Conservation (phyloP, 139 green algal genomes). For the Chlamydomonas sp. region DNA sequence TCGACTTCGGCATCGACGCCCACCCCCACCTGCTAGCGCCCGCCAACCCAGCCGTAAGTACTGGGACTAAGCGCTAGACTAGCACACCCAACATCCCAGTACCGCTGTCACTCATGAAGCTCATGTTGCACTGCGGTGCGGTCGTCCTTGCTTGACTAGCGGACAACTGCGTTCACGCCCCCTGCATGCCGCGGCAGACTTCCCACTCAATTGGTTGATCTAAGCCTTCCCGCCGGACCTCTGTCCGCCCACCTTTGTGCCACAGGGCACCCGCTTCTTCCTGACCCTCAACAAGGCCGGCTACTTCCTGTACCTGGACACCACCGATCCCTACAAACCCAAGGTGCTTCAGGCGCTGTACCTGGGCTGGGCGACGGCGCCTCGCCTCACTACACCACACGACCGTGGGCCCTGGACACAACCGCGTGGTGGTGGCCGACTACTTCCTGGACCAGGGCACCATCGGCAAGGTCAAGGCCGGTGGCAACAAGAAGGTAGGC, state of each 20-base stretch:
- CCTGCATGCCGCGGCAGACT: too few species aligned
- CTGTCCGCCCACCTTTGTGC: too few species aligned
- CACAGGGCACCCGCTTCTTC: conserved; percentile 8
- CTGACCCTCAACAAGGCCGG: not conserved
- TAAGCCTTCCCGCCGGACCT: too few species aligned
- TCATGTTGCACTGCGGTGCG: too few species aligned
- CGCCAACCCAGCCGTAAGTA: not conserved
- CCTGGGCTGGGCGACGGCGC: not conserved
- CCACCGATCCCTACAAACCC: not conserved
- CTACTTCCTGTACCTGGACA: conserved; percentile 6
- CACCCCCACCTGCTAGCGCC: conserved; percentile 17
- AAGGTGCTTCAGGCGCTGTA: not conserved
- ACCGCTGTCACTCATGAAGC: too few species aligned
- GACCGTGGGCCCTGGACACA: not conserved
- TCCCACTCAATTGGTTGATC: too few species aligned
- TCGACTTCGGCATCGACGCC: conserved; percentile 8
- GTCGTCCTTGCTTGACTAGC: too few species aligned
- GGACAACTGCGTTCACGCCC: too few species aligned
- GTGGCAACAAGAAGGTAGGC: not conserved
- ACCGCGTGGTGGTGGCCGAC: not conserved
- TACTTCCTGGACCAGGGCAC: not conserved
- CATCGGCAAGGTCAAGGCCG: not conserved
- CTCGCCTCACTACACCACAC: not conserved
- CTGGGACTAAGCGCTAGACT: too few species aligned
- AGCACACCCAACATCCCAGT: too few species aligned